Evolutionary conservation across 2,329 filamentous ascomycete species (phyloP).

Genomic region (Fusarium coffeatum): DNA sequence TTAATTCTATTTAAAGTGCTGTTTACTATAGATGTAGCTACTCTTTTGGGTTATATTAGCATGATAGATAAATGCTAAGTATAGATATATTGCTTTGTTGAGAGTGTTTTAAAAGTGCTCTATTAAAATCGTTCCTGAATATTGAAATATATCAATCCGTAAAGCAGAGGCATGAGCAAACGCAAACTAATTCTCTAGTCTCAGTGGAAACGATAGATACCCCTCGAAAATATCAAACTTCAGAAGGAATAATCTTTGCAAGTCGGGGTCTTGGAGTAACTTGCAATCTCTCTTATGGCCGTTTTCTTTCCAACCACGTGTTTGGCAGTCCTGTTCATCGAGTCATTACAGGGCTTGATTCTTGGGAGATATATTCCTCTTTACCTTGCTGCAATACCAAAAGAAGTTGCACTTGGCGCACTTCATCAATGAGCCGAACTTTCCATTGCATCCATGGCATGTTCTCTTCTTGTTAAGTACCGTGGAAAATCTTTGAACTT

Average conservation of each 20-base stretch:
- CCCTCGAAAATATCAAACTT: constrained; percentile 5
- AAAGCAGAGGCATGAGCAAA: too few species aligned
- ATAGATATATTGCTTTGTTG: too few species aligned
- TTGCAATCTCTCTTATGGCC: constrained; percentile 29
- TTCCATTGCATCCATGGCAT: constrained; percentile 32
- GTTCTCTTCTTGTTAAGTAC: background rate
- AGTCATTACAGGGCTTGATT: background rate
- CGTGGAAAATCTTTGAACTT: constrained; percentile 1
- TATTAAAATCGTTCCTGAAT: too few species aligned
- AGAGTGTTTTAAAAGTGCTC: too few species aligned
- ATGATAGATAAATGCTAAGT: too few species aligned
- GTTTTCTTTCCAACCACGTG: constrained; percentile 12
- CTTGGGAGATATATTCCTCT: background rate
- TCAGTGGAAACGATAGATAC: background rate
- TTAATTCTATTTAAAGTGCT: too few species aligned
- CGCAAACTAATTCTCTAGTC: too few species aligned
- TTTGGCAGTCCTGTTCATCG: constrained; percentile 18
- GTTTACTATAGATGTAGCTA: too few species aligned
- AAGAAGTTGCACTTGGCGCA: constrained; percentile 27
- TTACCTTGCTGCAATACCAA: constrained; percentile 36
- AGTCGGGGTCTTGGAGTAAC: constrained; percentile 12
- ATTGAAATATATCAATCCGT: too few species aligned
- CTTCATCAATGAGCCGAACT: background rate
- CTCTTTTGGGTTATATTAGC: too few species aligned
- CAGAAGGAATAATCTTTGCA: constrained; percentile 18